Conservation (phyloP, 192 early-diverging fungal genomes). For the Backusella psychrophila region DNA sequence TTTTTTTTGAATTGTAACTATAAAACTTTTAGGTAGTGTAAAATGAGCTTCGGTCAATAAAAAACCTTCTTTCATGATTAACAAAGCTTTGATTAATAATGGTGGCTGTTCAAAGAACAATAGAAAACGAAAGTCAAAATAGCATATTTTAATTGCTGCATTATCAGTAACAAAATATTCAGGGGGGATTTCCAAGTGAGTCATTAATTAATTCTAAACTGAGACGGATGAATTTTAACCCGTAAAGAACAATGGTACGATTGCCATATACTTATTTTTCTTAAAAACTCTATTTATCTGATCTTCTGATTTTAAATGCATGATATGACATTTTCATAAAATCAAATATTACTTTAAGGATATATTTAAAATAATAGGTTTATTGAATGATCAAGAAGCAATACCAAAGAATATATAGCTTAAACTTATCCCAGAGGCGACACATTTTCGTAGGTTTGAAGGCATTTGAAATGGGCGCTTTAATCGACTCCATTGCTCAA, state of each 20-base stretch:
- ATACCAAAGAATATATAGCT: neutral
- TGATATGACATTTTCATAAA: neutral
- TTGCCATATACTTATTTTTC: neutral
- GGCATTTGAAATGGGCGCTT: neutral
- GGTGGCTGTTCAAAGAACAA: neutral
- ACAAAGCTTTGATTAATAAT: neutral
- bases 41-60: neutral
- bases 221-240: neutral
- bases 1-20: neutral
- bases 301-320: neutral
- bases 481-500: neutral
- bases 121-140: neutral
- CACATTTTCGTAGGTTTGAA: neutral
- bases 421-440: neutral
- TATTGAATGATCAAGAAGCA: neutral
- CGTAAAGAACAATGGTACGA: neutral
- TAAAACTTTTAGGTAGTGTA: neutral
- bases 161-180: neutral
- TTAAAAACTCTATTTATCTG: neutral
- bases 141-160: neutral
- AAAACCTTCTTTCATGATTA: neutral
- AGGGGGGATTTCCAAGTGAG: neutral
- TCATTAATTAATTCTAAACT: neutral
- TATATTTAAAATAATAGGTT: neutral
- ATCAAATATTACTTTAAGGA: neutral